Evolutionary conservation across 192 early-diverging fungal species (phyloP), one percentile per base, ranked within the genome.

Genomic region (Rhizophagus sp.): DNA sequence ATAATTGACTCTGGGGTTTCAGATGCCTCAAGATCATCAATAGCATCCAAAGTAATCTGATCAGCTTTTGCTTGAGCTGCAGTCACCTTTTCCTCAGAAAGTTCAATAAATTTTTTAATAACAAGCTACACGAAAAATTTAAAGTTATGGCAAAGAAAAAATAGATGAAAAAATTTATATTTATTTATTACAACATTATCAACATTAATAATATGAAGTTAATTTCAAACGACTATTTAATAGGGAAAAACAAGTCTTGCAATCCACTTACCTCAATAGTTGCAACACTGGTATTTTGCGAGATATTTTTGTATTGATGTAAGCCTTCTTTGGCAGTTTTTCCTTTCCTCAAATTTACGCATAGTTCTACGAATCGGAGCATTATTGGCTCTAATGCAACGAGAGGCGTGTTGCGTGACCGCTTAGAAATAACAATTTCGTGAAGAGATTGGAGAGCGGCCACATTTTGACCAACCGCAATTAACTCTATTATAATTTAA

Each of bases 1-100:
- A 99, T 94, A 81, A 99, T 94, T 41, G 95, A 96, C 87, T 99
- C 97, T 19, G 97, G 97, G 17, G 96, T 98, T 86, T 98, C 98
- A 9, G 91, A 89, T 22, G 96, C 97, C 84, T 99, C 98, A 64
- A 99, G 88, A 85, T 99, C 97, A 78, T 98, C 97, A 36, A 99
- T 88, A 10, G 84, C 82, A 73, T 95, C 95, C 62, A 97, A 83
- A 62, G 88, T 92, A 80, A 96, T 94, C 83, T 94, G 88, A 81
- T 98, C 96, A 41, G 96, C 97, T 87, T 94, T 94, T 63, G 87
- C 86, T 90, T 98, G 97, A 44, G 98, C 97, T 81, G 93, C 93
- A 41, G 90, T 87, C 61, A 99, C 95, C 82, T 95, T 95, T 76
- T 89, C 87, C 83, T 98, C 97, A 41, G 95, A 90, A 30, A 92